Evolutionary conservation across 78 protist species (phyloP), one percentile per base, ranked within the genome.

Genomic region (Isochrysis galbana): DNA sequence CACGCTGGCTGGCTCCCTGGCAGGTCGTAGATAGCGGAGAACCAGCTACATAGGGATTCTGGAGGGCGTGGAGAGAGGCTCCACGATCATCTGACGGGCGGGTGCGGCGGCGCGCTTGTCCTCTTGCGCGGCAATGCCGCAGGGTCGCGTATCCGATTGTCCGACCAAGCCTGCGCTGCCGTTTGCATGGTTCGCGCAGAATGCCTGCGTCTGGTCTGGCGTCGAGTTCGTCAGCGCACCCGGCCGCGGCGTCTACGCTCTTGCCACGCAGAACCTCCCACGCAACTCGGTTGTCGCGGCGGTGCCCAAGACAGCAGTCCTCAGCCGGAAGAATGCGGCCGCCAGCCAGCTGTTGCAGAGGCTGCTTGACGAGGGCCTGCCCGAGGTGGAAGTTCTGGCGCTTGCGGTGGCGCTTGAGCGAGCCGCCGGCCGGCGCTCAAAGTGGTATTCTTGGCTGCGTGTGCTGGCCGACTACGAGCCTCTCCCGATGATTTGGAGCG

Each of bases 401-500:
- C 74, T 61, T 32, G 74, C 23, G 29, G 26, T 61, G 36, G 74
- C 74, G 29, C 74, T 23, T 32, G 74, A 61, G 74, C 23, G 74
- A 7, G 61, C 61, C 14, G 61, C 61, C 7, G 61, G 61, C 61
- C 7, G 14, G 74, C 19, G 74, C 74, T 2, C 5, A 23, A 61
- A 61, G 74, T 88, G 91, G 91, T 21, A 51, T 21, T 46, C 45
- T 4, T 88, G 67, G 54, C 29, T 88, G n/a, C 39, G 44, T 2
- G 17, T 47, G 54, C 45, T 88, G 2, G 55, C 91, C 2, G 45
- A 2, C 39, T 14, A 45, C 80, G 91, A 67, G 55, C 41, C 41
- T 22, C 46, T 88, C 17, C 91, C 91, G 51, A 17, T 88, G 32
- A 25, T 88, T 29, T 88, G 91, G 91, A 1, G 26, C 11, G 90